Conservation (phyloP, 2,329 filamentous ascomycete genomes). For the Colletotrichum sp. region DNA sequence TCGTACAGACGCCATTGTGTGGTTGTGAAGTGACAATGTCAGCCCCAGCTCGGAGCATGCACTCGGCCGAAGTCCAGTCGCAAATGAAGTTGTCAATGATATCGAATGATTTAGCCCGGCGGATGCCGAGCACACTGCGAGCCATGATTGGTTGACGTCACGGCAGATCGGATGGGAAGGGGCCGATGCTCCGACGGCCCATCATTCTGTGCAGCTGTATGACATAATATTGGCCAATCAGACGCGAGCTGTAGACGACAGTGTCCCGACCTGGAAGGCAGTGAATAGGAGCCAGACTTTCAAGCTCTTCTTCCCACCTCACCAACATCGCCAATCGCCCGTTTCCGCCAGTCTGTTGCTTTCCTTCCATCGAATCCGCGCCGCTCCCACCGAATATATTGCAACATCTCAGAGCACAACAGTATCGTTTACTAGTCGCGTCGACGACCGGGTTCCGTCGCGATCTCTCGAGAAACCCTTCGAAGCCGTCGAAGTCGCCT, state of each 20-base stretch:
- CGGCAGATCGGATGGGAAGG: constrained; percentile 1
- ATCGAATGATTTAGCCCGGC: constrained; percentile 15
- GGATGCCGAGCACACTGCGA: not conserved
- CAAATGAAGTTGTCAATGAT: constrained; percentile 10
- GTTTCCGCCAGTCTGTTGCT: not conserved
- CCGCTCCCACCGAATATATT: not conserved
- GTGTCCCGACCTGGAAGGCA: constrained; percentile 6
- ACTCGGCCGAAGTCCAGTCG: not conserved
- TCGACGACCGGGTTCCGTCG: not conserved
- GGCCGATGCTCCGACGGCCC: constrained; percentile 4
- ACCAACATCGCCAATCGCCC: not conserved
- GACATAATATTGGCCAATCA: constrained; percentile 24
- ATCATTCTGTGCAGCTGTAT: constrained; percentile 8
- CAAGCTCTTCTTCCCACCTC: not conserved
- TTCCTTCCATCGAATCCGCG: not conserved
- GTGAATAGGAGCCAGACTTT: constrained; percentile 13
- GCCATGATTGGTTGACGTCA: constrained; percentile 14
- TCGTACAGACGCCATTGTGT: constrained; percentile 11
- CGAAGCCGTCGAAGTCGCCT: not conserved
- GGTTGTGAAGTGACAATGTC: not conserved
- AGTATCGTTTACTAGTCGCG: not conserved
- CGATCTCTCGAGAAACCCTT: not conserved
- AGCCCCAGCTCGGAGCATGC: not conserved
- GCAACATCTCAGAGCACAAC: not conserved
- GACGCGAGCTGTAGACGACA: not conserved